Percentiles rank a stretch among this genome's conserved stretches.
phyloP scores from a whole-genome alignment of 2,329 filamentous ascomycete species.

The Sarocladium brachiariae region DNA sequence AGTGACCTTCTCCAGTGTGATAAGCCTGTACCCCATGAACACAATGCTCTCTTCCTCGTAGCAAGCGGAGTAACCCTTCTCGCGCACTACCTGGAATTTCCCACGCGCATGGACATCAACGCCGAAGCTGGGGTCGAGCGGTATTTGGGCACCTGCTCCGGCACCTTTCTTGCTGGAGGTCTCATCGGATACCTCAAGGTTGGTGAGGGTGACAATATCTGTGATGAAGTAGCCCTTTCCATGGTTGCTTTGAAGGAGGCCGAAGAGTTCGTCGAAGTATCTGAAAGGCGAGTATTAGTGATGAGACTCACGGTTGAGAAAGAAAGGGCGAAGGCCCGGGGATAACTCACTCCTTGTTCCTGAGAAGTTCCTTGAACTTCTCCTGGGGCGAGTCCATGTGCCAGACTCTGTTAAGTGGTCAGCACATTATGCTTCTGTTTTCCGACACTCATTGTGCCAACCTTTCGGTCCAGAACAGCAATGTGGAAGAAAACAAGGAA shows the following conservation, averaged over 20 bases:
- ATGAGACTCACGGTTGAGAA: background rate
- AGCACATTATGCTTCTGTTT: background rate
- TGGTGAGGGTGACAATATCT: conserved; percentile 21
- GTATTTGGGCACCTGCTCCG: conserved; percentile 14
- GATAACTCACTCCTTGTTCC: conserved; percentile 15
- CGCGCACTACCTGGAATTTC: conserved; percentile 15
- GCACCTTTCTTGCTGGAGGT: conserved; percentile 12
- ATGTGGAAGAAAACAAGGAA: background rate
- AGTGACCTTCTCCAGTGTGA: conserved; percentile 21
- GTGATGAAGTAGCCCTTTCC: conserved; percentile 22
- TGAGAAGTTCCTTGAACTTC: conserved; percentile 22
- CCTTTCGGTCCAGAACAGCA: too few relatives aligned
- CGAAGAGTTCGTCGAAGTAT: conserved; percentile 22
- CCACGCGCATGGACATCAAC: conserved; percentile 16
- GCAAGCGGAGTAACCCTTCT: conserved; percentile 17
- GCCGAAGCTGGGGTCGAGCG: conserved; percentile 16
- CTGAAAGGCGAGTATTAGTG: background rate
- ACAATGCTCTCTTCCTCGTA: conserved; percentile 23
- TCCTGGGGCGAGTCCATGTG: conserved; percentile 24
- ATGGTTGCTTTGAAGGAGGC: conserved; percentile 17
- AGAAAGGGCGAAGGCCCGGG: background rate
- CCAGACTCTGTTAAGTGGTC: conserved; percentile 15
- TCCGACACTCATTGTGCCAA: too few relatives aligned
- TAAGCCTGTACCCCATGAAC: conserved; percentile 21
- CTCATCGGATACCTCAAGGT: conserved; percentile 17